phyloP scores from a whole-genome alignment of 345 rosid species.

The Arabis alpina region DNA sequence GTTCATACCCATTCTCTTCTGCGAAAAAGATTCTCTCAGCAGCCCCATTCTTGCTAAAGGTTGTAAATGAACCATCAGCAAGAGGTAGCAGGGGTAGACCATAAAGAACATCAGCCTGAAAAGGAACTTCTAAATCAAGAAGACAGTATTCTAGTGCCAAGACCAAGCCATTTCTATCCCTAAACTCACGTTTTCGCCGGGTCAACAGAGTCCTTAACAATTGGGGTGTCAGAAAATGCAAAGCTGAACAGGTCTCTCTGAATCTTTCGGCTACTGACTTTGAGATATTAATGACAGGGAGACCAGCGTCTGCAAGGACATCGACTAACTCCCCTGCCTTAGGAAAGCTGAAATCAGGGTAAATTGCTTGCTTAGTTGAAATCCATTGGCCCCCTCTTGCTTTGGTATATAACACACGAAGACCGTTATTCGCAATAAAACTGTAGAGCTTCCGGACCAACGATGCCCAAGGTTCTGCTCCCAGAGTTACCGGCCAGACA shows the following conservation, averaged over 20 bases:
- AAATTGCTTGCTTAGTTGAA: slow-evolving; percentile 86
- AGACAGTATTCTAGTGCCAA: slow-evolving; percentile 90
- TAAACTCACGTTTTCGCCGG: slow-evolving; percentile 74
- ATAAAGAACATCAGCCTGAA: slow-evolving; percentile 53
- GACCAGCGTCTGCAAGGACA: slow-evolving; percentile 83
- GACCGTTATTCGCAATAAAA: slow-evolving; percentile 69
- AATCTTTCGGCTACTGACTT: slow-evolving; percentile 70
- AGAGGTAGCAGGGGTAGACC: slow-evolving; percentile 90
- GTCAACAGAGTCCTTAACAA: slow-evolving; percentile 71
- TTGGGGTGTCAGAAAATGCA: slow-evolving; percentile 81
- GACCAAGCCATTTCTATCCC: slow-evolving; percentile 62
- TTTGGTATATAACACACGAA: slow-evolving; percentile 76
- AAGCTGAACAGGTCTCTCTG: slow-evolving; percentile 67
- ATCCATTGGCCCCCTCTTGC: slow-evolving; percentile 97
- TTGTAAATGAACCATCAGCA: slow-evolving; percentile 79
- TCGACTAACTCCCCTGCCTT: slow-evolving; percentile 71
- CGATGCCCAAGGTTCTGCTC: slow-evolving; percentile 92
- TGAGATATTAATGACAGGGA: slow-evolving; percentile 69
- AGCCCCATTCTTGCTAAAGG: slow-evolving; percentile 71
- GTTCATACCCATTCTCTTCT: slow-evolving; percentile 69
- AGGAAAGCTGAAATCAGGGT: slow-evolving; percentile 79
- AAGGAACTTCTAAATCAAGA: slow-evolving; percentile 65
- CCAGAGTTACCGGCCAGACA: slow-evolving; percentile 75
- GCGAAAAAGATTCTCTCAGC: slow-evolving; percentile 83
- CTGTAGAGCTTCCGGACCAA: slow-evolving; percentile 69